Conservation (phyloP, 768 basidiomycete species). For the Pisolithus orientalis region DNA sequence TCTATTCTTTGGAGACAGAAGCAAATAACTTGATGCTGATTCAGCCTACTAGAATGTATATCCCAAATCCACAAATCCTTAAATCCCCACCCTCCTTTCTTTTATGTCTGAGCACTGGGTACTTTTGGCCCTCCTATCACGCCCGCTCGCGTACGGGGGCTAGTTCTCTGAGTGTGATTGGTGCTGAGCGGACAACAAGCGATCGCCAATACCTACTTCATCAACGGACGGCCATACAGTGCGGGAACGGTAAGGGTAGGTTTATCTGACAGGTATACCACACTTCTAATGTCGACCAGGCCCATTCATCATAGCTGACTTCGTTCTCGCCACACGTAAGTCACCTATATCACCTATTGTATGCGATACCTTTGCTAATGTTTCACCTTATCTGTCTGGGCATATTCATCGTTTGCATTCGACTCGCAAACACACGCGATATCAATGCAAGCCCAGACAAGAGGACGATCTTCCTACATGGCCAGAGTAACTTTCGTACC, state of each 20-base stretch:
- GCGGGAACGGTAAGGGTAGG: slow-evolving; percentile 52
- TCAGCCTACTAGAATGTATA: slow-evolving; percentile 13
- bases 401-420: background rate
- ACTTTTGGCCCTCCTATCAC: slow-evolving; percentile 18
- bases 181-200: slow-evolving; percentile 66
- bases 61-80: slow-evolving; percentile 1
- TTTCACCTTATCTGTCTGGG: background rate
- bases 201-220: slow-evolving; percentile 88
- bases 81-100: background rate
- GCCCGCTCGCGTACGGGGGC: slow-evolving; percentile 57
- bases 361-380: background rate
- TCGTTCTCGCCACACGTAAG: slow-evolving; percentile 73
- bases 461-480: slow-evolving; percentile 85
- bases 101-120: background rate
- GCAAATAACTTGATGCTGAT: slow-evolving; percentile 2
- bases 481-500: slow-evolving; percentile 71
- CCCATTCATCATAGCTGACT: slow-evolving; percentile 80
- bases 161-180: slow-evolving; percentile 75
- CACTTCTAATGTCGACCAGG: slow-evolving; percentile 68
- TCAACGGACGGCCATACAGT: slow-evolving; percentile 88
- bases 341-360: background rate
- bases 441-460: slow-evolving; percentile 97
- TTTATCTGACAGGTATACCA: slow-evolving; percentile 89
- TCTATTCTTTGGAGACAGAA: slow-evolving; percentile 27
- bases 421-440: slow-evolving; percentile 62